Conservation (phyloP, 805 yeast species). For the Yarrowia keelungensis region DNA sequence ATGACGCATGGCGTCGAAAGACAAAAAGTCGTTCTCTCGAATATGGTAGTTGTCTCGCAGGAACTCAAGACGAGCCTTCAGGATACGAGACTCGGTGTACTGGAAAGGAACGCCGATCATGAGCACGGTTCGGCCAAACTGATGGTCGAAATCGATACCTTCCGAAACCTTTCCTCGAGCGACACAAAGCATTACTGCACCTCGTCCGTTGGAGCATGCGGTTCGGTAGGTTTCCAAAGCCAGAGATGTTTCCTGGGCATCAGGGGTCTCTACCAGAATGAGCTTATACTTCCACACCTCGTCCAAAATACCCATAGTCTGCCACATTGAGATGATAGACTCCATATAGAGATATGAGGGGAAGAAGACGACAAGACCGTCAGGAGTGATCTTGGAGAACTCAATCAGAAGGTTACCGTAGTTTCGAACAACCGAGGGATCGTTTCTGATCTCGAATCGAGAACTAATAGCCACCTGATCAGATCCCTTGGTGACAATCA, state of each 20-base stretch:
- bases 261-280: slow-evolving; percentile 96
- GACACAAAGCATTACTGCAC: slow-evolving; percentile 93
- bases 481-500: slow-evolving; percentile 96
- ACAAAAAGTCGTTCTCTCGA: slow-evolving; percentile 89
- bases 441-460: slow-evolving; percentile 94
- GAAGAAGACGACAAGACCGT: slow-evolving; percentile 96
- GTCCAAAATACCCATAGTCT: slow-evolving; percentile 95
- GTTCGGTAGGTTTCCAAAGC: slow-evolving; percentile 95
- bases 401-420: slow-evolving; percentile 93
- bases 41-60: slow-evolving; percentile 91
- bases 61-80: slow-evolving; percentile 94
- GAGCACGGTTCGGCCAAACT: slow-evolving; percentile 94
- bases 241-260: slow-evolving; percentile 95
- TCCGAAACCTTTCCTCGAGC: slow-evolving; percentile 99
- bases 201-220: slow-evolving; percentile 97
- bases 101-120: slow-evolving; percentile 99
- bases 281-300: slow-evolving; percentile 98
- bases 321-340: slow-evolving; percentile 98
- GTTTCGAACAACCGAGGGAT: slow-evolving; percentile 96
- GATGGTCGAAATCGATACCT: slow-evolving; percentile 99
- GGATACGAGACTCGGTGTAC: slow-evolving; percentile 94
- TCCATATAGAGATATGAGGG: slow-evolving; percentile 98
- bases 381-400: slow-evolving; percentile 94
- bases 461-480: slow-evolving; percentile 98
- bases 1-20: slow-evolving; percentile 99